Evolutionary conservation across 1,139 yeast genomes (phyloP), one percentile per base, ranked within the genome.

Genomic region (Saccharomyces pastorianus): DNA sequence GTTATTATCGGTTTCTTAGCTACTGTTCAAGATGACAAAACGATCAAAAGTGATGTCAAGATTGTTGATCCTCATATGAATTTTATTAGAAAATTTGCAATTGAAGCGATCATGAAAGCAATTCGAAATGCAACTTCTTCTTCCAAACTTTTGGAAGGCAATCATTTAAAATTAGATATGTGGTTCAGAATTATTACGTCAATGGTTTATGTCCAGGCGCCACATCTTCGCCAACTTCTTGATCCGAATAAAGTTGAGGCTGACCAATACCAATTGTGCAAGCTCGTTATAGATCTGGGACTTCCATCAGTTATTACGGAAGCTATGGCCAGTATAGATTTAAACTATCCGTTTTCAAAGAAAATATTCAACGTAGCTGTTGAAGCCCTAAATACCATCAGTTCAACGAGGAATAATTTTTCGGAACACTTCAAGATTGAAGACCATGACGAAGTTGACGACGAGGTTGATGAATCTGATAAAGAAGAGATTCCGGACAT

Each of bases 401-500:
- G 91, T 4, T 77, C 82, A 32, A 75, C 81, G 25, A 83, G 85
- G 59, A 74, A 77, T n/a, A 78, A 79, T 3, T 79, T 76, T 58
- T 85, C 81, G 49, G 84, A 81, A 1, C 68, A 76, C 6, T 83
- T 86, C 61, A 81, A 78, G 53, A 77, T 78, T 8, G 79, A 74
- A 46, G 72, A 71, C n/a, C 81, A 75, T 34, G 88, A 75, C 29
- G 88, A 83, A 32, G 87, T 81, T 49, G 86, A 83, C 41, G 85
- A 79, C 51, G 79, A 78, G 13, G 82, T 74, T n/a, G 82, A 76
- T 6, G 88, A 82, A 34, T 75, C 77, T 42, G 82, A 78, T 38
- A 76, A 81, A 51, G 95, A 87, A 51, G 95, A 88, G 54, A 81
- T 90, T 0, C 91, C 96, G 0, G 95, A 90, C 66, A 75, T 91